phyloP scores from a whole-genome alignment of 164 flowering plant species.

The Magnolia changhungtana region DNA sequence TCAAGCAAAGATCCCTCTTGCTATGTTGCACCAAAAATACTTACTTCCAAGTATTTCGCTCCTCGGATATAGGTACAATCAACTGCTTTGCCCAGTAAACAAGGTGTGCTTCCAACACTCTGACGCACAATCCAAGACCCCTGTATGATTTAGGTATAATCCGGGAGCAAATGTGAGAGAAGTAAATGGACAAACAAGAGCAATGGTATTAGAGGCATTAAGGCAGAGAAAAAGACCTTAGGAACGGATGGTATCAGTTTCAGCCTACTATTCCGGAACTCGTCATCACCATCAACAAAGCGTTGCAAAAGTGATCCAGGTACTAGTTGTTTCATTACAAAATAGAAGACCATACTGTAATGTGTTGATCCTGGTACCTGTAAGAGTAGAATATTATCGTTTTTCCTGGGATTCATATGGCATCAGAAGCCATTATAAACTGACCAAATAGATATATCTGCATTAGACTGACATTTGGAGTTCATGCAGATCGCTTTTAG shows the following conservation, averaged over 20 bases:
- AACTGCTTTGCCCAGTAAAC: conserved; percentile 93
- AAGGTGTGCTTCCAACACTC: conserved; percentile 99
- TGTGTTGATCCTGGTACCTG: conserved; percentile 98
- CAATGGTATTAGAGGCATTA: background rate
- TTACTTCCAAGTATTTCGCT: conserved; percentile 86
- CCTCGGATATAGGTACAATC: conserved; percentile 97
- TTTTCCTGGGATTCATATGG: conserved; percentile 4
- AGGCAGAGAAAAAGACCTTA: conserved; percentile 49
- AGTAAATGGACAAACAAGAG: background rate
- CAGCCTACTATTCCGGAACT: conserved; percentile 89
- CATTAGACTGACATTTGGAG: background rate
- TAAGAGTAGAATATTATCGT: conserved; percentile 9
- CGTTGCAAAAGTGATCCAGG: conserved; percentile 92
- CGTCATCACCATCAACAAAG: conserved; percentile 99
- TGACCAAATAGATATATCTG: background rate
- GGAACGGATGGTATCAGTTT: conserved; percentile 99
- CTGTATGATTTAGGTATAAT: conserved; percentile 36
- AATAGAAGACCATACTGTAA: conserved; percentile 98
- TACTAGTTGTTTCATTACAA: conserved; percentile 62
- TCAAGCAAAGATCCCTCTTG: background rate
- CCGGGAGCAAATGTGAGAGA: background rate
- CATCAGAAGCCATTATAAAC: background rate
- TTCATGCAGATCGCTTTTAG: background rate
- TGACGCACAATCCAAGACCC: conserved; percentile 99
- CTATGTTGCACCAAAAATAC: background rate